These are phyloP conservation scores for Picochlorum costavermella DNA, from an alignment of 139 green algal species.

Conservation along the genomic window DNA sequence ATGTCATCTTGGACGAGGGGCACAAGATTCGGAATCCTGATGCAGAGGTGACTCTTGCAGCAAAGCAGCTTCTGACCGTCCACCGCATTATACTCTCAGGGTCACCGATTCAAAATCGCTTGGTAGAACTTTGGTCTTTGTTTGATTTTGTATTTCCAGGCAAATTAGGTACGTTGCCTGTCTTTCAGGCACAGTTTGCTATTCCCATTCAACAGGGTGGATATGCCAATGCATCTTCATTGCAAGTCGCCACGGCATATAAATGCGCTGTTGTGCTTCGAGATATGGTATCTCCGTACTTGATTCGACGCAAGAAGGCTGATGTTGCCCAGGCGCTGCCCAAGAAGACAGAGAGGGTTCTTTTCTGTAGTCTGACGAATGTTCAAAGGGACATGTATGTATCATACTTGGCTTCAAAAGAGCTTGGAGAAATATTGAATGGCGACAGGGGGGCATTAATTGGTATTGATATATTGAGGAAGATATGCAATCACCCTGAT, in stretches of 20 bases:
- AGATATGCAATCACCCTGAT: slow-evolving; percentile 99
- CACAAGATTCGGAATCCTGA: slow-evolving; percentile 97
- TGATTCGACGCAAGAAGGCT: slow-evolving; percentile 85
- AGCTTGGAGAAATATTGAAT: slow-evolving; percentile 50
- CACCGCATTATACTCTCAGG: slow-evolving; percentile 89
- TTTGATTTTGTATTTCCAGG: slow-evolving; percentile 99
- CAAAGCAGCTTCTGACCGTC: slow-evolving; percentile 51
- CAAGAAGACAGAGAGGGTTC: slow-evolving; percentile 92
- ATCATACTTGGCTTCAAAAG: slow-evolving; percentile 60
- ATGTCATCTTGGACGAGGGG: slow-evolving; percentile 87
- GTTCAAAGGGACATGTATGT: slow-evolving; percentile 85
- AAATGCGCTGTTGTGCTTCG: slow-evolving; percentile 87
- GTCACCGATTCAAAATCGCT: slow-evolving; percentile 90
- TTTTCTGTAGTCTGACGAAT: slow-evolving; percentile 82
- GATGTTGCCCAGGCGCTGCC: slow-evolving; percentile 84
- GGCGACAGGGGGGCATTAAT: slow-evolving; percentile 61
- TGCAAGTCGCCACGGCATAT: slow-evolving; percentile 82
- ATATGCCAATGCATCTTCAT: slow-evolving; percentile 73
- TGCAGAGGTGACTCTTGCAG: slow-evolving; percentile 61
- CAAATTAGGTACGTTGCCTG: slow-evolving; percentile 92
- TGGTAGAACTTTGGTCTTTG: slow-evolving; percentile 94
- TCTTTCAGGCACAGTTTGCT: slow-evolving; percentile 92
- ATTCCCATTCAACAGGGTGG: slow-evolving; percentile 86
- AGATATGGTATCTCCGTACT: slow-evolving; percentile 91
- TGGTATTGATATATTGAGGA: slow-evolving; percentile 92